phyloP scores from a whole-genome alignment of 495 filamentous ascomycete genomes.

The Trichoderma virens region DNA sequence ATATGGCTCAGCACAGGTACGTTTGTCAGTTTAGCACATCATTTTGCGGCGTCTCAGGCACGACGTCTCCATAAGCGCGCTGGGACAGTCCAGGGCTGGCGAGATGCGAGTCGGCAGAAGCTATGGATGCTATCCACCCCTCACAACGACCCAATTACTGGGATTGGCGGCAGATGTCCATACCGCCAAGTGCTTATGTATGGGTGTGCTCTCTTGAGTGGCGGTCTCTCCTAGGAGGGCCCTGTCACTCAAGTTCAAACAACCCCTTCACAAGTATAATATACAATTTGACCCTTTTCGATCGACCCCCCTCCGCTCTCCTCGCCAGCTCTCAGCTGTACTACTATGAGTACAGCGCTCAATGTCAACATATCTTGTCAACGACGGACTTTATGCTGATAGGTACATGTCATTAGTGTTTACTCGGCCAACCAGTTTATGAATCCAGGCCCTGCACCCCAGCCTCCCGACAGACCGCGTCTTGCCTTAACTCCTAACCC shows the following conservation, averaged over 20 bases:
- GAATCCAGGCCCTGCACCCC: slow-evolving; percentile 92
- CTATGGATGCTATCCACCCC: neutral
- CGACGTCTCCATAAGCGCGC: slow-evolving; percentile 4
- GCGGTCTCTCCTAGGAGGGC: neutral
- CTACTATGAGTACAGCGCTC: neutral
- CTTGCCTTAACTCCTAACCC: slow-evolving; percentile 65
- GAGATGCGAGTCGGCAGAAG: neutral
- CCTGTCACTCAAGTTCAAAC: slow-evolving; percentile 4
- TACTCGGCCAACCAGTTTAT: slow-evolving; percentile 76
- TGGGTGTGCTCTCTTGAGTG: slow-evolving; percentile 1
- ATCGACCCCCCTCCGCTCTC: neutral
- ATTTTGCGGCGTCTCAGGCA: neutral
- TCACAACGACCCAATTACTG: neutral
- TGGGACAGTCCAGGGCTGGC: neutral
- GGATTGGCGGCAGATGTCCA: neutral
- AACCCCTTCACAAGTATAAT: slow-evolving; percentile 2
- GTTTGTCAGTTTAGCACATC: neutral
- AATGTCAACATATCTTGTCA: slow-evolving; percentile 10
- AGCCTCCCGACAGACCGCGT: slow-evolving; percentile 79
- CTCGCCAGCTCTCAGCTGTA: neutral
- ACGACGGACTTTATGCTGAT: slow-evolving; percentile 7
- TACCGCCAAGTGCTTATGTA: slow-evolving; percentile 6
- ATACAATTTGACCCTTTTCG: neutral
- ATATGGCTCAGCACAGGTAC: slow-evolving; percentile 6
- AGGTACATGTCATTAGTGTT: slow-evolving; percentile 31